Evolutionary conservation across 2,329 filamentous ascomycete species (phyloP).

Genomic region (Grosmannia serpens): DNA sequence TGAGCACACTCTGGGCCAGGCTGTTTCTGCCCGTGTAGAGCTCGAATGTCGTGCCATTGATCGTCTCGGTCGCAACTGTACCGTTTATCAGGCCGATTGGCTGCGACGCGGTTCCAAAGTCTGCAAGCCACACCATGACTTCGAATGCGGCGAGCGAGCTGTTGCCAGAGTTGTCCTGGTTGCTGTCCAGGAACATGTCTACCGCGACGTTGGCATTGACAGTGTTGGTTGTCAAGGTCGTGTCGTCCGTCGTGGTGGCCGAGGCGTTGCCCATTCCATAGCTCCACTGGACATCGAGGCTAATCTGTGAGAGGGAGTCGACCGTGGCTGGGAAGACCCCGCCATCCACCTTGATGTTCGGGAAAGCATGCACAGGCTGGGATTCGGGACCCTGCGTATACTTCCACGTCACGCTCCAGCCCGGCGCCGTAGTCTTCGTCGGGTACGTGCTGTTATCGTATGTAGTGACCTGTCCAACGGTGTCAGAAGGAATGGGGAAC

Average conservation of each 20-base stretch:
- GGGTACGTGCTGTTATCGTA: conserved; percentile 39
- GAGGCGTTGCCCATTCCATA: conserved; percentile 33
- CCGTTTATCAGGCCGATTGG: conserved; percentile 31
- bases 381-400: conserved; percentile 29
- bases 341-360: conserved; percentile 37
- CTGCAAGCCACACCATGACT: conserved; percentile 46
- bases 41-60: conserved; percentile 31
- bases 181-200: conserved; percentile 44
- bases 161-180: conserved; percentile 26
- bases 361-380: conserved; percentile 41
- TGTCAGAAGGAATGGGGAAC: background rate
- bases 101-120: conserved; percentile 32
- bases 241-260: conserved; percentile 21
- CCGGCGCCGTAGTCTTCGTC: conserved; percentile 32
- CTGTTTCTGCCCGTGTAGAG: conserved; percentile 31
- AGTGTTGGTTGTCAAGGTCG: conserved; percentile 20
- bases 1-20: conserved; percentile 32
- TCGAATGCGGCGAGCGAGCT: conserved; percentile 34
- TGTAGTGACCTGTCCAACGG: conserved; percentile 28
- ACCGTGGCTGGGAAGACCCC: conserved; percentile 31
- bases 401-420: conserved; percentile 41
- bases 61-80: conserved; percentile 19
- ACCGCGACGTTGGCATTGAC: conserved; percentile 45
- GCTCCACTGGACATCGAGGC: conserved; percentile 36
- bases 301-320: conserved; percentile 24